These are phyloP conservation scores for Ogataea paraovalis DNA, from an alignment of 805 yeast genomes.

Conservation along the genomic window DNA sequence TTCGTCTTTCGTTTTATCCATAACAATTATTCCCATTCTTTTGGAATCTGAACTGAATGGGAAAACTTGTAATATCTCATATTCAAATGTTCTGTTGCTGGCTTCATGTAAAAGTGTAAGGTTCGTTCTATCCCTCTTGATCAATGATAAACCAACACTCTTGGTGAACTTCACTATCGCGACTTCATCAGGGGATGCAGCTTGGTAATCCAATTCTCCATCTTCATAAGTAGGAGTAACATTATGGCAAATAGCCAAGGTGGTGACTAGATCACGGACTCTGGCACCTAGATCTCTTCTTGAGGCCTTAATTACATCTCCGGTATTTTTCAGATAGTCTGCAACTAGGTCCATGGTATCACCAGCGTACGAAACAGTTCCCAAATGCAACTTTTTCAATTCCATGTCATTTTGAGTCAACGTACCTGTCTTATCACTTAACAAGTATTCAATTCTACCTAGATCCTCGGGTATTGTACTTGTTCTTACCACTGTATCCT, in stretches of 20 bases:
- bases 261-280: constrained; percentile 75
- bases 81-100: constrained; percentile 48
- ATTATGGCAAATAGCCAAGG: constrained; percentile 93
- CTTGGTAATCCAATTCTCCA: constrained; percentile 79
- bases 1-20: constrained; percentile 60
- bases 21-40: constrained; percentile 89
- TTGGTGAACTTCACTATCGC: constrained; percentile 95
- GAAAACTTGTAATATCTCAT: constrained; percentile 74
- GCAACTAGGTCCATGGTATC: constrained; percentile 89
- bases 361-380: constrained; percentile 86
- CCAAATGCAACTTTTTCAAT: constrained; percentile 86
- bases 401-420: constrained; percentile 98
- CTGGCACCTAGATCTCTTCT: constrained; percentile 70
- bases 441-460: constrained; percentile 89
- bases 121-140: constrained; percentile 76
- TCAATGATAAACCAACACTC: constrained; percentile 73
- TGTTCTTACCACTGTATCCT: constrained; percentile 89
- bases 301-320: constrained; percentile 30
- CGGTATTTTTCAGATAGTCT: constrained; percentile 48
- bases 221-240: constrained; percentile 91
- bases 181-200: constrained; percentile 97
- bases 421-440: constrained; percentile 96
- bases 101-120: constrained; percentile 64
- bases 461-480: constrained; percentile 97
- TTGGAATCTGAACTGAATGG: constrained; percentile 96